Evolutionary conservation across 163 green algal genomes (phyloP).

Genomic region (Chloromonas sp.): DNA sequence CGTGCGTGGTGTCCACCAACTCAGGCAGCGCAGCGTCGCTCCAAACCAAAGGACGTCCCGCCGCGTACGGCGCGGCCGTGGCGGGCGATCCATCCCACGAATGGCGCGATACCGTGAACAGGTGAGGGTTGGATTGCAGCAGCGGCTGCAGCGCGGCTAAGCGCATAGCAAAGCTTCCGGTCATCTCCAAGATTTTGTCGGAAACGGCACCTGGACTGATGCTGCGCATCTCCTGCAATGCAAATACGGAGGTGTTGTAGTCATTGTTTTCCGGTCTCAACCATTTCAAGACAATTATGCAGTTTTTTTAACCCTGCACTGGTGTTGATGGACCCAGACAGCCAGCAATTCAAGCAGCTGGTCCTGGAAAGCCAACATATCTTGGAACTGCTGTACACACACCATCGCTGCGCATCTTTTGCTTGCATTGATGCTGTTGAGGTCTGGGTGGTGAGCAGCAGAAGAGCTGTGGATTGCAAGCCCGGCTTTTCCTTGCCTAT

Average conservation of each 20-base stretch:
- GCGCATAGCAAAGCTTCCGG: background rate
- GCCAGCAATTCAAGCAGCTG: too few species aligned
- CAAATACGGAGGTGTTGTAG: background rate
- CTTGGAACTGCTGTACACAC: background rate
- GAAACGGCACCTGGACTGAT: background rate
- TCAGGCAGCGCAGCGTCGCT: background rate
- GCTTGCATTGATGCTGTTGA: background rate
- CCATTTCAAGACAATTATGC: too few species aligned
- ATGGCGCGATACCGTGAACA: background rate
- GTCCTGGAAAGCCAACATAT: too few species aligned
- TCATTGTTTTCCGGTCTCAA: too few species aligned
- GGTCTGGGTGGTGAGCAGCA: background rate
- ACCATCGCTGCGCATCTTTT: background rate
- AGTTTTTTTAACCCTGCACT: too few species aligned
- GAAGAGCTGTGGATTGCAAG: too few species aligned
- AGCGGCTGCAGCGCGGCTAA: background rate
- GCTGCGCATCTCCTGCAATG: background rate
- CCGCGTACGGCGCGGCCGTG: too few species aligned
- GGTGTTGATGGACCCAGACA: too few species aligned
- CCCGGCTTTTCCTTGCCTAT: background rate
- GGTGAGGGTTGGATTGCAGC: background rate
- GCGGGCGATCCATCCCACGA: too few species aligned
- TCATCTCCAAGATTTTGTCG: background rate
- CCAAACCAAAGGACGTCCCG: too few species aligned
- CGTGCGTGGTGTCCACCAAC: background rate